Percentiles rank a stretch among this genome's conserved stretches.
phyloP scores from a whole-genome alignment of 768 basidiomycete genomes.

The Favolaschia claudopus region DNA sequence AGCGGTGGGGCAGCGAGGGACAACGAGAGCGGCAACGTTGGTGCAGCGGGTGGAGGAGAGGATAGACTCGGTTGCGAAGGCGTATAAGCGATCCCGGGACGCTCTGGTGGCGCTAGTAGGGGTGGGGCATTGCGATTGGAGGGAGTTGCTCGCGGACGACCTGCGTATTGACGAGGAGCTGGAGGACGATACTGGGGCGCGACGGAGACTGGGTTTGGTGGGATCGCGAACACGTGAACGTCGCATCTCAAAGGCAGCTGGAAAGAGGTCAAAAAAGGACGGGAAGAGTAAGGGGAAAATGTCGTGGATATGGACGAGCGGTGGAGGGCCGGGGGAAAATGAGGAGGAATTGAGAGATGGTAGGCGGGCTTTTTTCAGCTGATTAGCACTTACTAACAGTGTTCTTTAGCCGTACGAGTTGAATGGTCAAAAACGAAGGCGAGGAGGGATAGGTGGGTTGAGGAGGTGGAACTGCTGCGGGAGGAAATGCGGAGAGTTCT shows the following conservation, averaged over 20 bases:
- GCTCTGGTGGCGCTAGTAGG: no score
- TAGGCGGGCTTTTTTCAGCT: not conserved
- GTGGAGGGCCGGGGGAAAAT: not conserved
- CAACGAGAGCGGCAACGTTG: not conserved
- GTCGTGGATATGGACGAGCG: conserved; percentile 20
- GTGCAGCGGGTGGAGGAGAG: conserved; percentile 4
- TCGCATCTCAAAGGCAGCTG: not conserved
- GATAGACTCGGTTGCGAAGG: conserved; percentile 2
- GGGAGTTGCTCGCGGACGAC: no score
- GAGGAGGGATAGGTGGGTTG: conserved; percentile 24
- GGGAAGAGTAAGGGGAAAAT: not conserved
- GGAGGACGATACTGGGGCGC: no score
- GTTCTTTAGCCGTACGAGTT: conserved; percentile 20
- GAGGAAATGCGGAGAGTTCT: conserved; percentile 29
- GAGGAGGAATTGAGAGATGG: conserved; percentile 10
- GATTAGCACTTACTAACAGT: not conserved
- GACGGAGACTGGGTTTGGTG: no score
- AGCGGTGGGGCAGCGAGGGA: not conserved
- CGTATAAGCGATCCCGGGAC: no score
- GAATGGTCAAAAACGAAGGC: conserved; percentile 33
- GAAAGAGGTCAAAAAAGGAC: not conserved
- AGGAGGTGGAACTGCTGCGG: conserved; percentile 29
- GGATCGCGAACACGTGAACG: no score
- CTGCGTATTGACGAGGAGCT: no score
- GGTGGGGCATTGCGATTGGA: no score